Conservation (phyloP, 2,329 filamentous ascomycete species). For the Waltergamsia citrina region DNA sequence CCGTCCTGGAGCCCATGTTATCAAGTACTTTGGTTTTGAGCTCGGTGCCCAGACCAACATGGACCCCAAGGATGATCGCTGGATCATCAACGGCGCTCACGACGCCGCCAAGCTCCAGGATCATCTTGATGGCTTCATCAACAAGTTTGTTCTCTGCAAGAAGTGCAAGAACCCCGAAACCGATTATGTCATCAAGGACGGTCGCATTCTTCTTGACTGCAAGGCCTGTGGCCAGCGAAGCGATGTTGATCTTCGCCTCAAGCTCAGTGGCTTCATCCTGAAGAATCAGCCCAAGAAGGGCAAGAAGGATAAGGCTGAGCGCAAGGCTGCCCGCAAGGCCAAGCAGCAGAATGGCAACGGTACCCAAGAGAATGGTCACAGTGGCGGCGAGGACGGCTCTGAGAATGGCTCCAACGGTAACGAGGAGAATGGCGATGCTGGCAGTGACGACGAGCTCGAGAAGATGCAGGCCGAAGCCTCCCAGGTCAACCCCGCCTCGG, state of each 20-base stretch:
- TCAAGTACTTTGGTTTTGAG: conserved; percentile 99
- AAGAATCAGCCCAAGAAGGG: conserved; percentile 91
- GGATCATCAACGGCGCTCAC: conserved; percentile 99
- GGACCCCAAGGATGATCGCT: conserved; percentile 93
- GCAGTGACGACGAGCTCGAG: conserved; percentile 87
- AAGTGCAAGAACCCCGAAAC: conserved; percentile 99
- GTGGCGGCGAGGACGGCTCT: conserved; percentile 43
- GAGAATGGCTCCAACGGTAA: conserved; percentile 2
- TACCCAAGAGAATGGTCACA: conserved; percentile 43
- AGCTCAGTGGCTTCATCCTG: conserved; percentile 93
- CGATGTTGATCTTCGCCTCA: conserved; percentile 85
- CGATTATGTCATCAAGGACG: conserved; percentile 90
- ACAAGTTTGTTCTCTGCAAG: conserved; percentile 98
- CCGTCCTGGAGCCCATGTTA: conserved; percentile 87
- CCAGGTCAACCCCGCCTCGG: conserved; percentile 38
- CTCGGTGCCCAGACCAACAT: conserved; percentile 97
- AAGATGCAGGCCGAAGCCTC: conserved; percentile 58
- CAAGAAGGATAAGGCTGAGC: conserved; percentile 87
- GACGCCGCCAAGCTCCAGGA: conserved; percentile 94
- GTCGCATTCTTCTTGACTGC: conserved; percentile 87
- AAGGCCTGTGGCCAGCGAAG: conserved; percentile 95
- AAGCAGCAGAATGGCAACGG: conserved; percentile 67
- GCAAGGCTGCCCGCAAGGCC: conserved; percentile 81
- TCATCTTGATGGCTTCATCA: conserved; percentile 96
- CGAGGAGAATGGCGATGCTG: conserved; percentile 52